Conservation (phyloP, 1,139 yeast species). For the Pichia sp. region DNA sequence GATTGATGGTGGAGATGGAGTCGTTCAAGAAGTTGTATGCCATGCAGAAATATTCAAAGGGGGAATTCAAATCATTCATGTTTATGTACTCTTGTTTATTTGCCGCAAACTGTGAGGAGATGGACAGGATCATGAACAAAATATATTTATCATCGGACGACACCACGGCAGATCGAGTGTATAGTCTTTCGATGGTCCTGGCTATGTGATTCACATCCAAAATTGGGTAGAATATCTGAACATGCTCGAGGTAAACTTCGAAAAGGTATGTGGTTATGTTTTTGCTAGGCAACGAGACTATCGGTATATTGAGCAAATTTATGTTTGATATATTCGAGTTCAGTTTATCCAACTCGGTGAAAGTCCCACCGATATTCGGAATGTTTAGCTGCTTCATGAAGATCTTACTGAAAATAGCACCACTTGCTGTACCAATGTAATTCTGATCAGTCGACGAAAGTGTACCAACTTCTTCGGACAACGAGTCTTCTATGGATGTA, state of each 20-base stretch:
- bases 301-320: not conserved
- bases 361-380: not conserved
- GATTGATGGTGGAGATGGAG: not conserved
- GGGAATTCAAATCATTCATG: not conserved
- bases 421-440: constrained; percentile 5
- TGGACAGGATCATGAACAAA: constrained; percentile 2
- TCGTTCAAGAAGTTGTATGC: not conserved
- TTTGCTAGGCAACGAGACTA: not conserved
- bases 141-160: not conserved
- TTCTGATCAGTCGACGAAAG: not conserved
- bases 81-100: not conserved
- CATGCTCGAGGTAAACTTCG: not conserved
- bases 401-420: constrained; percentile 1
- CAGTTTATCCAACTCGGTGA: not conserved
- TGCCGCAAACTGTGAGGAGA: not conserved
- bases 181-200: not conserved
- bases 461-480: constrained; percentile 4
- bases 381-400: not conserved
- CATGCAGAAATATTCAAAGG: not conserved
- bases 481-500: not conserved
- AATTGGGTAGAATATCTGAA: constrained; percentile 3
- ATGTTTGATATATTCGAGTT: not conserved
- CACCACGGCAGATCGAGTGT: not conserved
- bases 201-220: not conserved
- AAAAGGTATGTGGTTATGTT: not conserved